Conservation (phyloP, 345 rosid species). For the Melaleuca alternifolia region DNA sequence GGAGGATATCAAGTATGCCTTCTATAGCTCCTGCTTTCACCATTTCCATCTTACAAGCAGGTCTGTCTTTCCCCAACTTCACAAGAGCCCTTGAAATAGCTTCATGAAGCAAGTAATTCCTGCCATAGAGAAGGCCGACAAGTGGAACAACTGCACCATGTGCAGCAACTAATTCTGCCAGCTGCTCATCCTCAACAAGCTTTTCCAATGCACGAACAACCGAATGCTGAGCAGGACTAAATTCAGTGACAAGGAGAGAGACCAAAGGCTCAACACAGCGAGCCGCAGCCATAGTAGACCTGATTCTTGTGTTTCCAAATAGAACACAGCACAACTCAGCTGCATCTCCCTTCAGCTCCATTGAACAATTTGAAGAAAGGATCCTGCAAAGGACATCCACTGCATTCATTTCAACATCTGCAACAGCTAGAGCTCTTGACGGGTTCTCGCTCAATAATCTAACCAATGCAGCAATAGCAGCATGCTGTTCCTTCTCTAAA, state of each 20-base stretch:
- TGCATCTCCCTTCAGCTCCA: conserved; percentile 98
- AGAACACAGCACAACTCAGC: conserved; percentile 96
- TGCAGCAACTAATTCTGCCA: conserved; percentile 97
- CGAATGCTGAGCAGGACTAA: conserved; percentile 89
- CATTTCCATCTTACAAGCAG: conserved; percentile 95
- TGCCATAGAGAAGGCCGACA: conserved; percentile 93
- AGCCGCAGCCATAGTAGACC: conserved; percentile 96
- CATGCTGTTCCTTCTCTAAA: conserved; percentile 93
- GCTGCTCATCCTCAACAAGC: conserved; percentile 95
- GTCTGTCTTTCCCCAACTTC: conserved; percentile 97
- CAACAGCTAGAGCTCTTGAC: conserved; percentile 88
- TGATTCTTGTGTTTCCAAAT: conserved; percentile 81
- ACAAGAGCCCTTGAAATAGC: conserved; percentile 92
- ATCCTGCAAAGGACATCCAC: conserved; percentile 97
- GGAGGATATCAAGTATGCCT: conserved; percentile 79
- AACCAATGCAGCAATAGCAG: conserved; percentile 95
- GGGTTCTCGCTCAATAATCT: conserved; percentile 94
- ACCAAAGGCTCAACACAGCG: conserved; percentile 98
- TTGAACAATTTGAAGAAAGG: conserved; percentile 81
- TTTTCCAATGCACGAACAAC: conserved; percentile 92
- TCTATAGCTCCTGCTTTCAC: conserved; percentile 96
- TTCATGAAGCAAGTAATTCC: conserved; percentile 85
- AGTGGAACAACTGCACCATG: conserved; percentile 99
- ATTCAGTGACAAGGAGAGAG: conserved; percentile 84
- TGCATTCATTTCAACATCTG: conserved; percentile 98